Evolutionary conservation across 2,329 filamentous ascomycete species (phyloP).

Genomic region (Hymenoscyphus fraxineus): DNA sequence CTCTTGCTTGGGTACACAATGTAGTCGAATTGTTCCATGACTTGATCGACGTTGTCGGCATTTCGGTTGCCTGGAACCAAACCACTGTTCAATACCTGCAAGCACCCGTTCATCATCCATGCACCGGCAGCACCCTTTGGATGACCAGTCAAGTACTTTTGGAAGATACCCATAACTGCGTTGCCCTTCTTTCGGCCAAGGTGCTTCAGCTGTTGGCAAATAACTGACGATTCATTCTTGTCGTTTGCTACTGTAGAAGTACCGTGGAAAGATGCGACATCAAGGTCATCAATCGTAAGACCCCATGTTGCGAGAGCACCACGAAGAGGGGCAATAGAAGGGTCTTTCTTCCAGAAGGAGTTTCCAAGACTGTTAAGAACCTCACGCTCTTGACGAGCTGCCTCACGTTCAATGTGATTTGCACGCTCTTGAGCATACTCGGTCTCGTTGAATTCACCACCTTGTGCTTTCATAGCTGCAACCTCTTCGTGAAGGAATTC

Average conservation of each 20-base stretch:
- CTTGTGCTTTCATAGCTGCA: conserved; percentile 81
- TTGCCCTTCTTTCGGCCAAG: conserved; percentile 96
- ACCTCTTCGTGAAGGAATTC: conserved; percentile 91
- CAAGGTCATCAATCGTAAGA: conserved; percentile 92
- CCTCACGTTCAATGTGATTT: conserved; percentile 82
- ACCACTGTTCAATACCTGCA: conserved; percentile 92
- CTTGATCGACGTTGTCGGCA: conserved; percentile 91
- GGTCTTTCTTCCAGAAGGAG: conserved; percentile 97
- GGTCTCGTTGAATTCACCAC: conserved; percentile 70
- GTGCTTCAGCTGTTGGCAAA: conserved; percentile 93
- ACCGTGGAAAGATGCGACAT: conserved; percentile 96
- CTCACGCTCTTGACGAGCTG: conserved; percentile 86
- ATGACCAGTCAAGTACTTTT: conserved; percentile 98
- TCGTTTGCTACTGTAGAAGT: conserved; percentile 98
- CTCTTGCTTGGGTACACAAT: conserved; percentile 94
- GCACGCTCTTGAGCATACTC: conserved; percentile 85
- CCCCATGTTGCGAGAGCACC: conserved; percentile 97
- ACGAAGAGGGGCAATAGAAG: conserved; percentile 89
- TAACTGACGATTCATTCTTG: conserved; percentile 98
- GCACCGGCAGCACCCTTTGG: conserved; percentile 98
- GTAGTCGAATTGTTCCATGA: conserved; percentile 97
- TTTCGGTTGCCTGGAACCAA: conserved; percentile 96
- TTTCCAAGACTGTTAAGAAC: conserved; percentile 91
- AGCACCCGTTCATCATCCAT: conserved; percentile 99
- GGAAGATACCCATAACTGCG: conserved; percentile 93